Evolutionary conservation across 805 yeast genomes (phyloP).

Genomic region (Candida coquimbonensis): DNA sequence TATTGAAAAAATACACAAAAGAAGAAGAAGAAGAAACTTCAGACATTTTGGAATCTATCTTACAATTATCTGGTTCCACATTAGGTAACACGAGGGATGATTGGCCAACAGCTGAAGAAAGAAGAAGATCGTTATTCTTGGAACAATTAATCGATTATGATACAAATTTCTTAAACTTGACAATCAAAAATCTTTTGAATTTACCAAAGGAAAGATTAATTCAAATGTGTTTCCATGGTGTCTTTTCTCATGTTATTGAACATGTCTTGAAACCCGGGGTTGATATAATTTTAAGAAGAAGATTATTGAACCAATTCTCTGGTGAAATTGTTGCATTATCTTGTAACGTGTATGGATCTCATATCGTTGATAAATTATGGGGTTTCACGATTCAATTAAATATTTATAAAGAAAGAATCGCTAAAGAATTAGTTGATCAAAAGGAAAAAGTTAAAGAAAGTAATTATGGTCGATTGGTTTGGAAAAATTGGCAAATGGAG

Average conservation of each 20-base stretch:
- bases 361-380: slow-evolving; percentile 83
- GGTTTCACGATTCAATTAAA: slow-evolving; percentile 67
- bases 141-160: slow-evolving; percentile 71
- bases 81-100: slow-evolving; percentile 77
- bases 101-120: slow-evolving; percentile 89
- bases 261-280: slow-evolving; percentile 46
- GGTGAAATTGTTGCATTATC: slow-evolving; percentile 54
- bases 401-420: slow-evolving; percentile 81
- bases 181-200: slow-evolving; percentile 53
- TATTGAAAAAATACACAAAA: slow-evolving; percentile 39
- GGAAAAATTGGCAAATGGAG: slow-evolving; percentile 95
- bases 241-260: slow-evolving; percentile 85
- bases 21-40: slow-evolving; percentile 22
- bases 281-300: slow-evolving; percentile 51
- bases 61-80: slow-evolving; percentile 62
- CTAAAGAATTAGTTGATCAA: slow-evolving; percentile 51
- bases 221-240: slow-evolving; percentile 83
- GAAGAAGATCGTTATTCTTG: slow-evolving; percentile 68
- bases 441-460: slow-evolving; percentile 74
- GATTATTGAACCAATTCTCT: slow-evolving; percentile 58
- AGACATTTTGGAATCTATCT: slow-evolving; percentile 56
- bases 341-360: slow-evolving; percentile 87
- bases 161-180: slow-evolving; percentile 45
- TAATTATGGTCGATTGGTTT: slow-evolving; percentile 80
- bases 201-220: slow-evolving; percentile 54